Evolutionary conservation across 2,329 filamentous ascomycete genomes (phyloP), one percentile per base, ranked within the genome.

Genomic region (Sarocladiaceae sp.): DNA sequence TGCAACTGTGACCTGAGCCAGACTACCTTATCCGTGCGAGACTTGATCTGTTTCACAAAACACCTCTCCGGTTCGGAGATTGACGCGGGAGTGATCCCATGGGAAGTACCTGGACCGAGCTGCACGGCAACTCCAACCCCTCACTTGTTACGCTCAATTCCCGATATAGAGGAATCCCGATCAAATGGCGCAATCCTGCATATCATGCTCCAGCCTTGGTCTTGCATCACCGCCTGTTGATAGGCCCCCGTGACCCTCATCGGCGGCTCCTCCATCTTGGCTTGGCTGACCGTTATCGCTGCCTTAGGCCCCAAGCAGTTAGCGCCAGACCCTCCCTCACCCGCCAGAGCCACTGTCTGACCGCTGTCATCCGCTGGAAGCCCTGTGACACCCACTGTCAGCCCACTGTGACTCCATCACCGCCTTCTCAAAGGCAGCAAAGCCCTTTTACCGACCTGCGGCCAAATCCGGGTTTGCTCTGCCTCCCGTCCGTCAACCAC

Each of bases 391-490:
- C 19, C 23, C 37, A 41, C 29, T 19, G 37, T 21, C 37, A n/a
- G 18, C 34, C 34, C 19, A 24, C 20, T 41, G 15, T 6, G n/a
- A 11, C 37, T 41, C 37, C 37, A 41, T 41, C 52, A 51, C 46
- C 45, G 35, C 45, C n/a, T 33, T 33, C 12, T 33, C 37, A 41
- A 41, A 41, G 37, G 37, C 37, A 41, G 23, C 37, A 41, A 41
- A 41, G 37, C 37, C 37, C 37, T 64, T 63, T 61, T 63, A 53
- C 58, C 54, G 53, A 51, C 51, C 45, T 49, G 50, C 58, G 59
- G 61, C 57, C 62, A 62, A 59, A 56, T 59, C 58, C 60, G 61
- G 60, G 53, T 59, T 60, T 57, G 43, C 15, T 60, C 55, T 20
- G 12, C 40, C 26, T 31, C 40, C 9, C n/a, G n/a, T 20, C 40